Base-by-base conservation (phyloP, 441 rosid genomes). In the Populus trichocarpa region DNA sequence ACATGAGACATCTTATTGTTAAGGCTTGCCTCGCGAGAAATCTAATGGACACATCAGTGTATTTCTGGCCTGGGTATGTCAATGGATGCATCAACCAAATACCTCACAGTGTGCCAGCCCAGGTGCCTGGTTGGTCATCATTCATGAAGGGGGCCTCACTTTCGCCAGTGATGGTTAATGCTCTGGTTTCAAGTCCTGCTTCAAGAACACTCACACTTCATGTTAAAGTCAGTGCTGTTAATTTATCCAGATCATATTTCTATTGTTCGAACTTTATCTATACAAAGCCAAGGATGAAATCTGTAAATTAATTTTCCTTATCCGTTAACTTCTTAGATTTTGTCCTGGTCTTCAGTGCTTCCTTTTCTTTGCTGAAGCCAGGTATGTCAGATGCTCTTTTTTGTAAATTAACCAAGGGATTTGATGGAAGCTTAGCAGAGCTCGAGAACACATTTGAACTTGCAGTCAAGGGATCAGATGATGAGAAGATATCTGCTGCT, bases 361-460 rank as follows among this genome's bases (percentile, higher is more conserved):
- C 87, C 81, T 87, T 87, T 86, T 88, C 86, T 87, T 89, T 90
- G 89, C 91, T 85, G 89, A 89, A 90, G 93, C 86, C 87, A 89
- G 92, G 88, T 86, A 85, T 82, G 80, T 89, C 90, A 84, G 91
- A 89, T 88, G 89, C 82, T 85, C 89, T 90, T 85, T 90, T 88
- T 89, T 87, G 86, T 87, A 87, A 86, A 88, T 84, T 90, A 87
- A 88, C 85, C 86, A 84, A 89, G 89, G 85, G 88, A 84, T 92
- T 88, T 97, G 90, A 90, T 97, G 97, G 94, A 93, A 95, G 99
- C 91, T 93, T 97, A 91, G 93, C 93, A 89, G 99, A 97, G 90
- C 84, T 97, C 14, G 95, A 97, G 95, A 97, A 92, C 85, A 83
- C 93, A 82, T 91, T 90, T 85, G 99, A 93, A 90, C 83, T 97